These are phyloP conservation scores for Epichloe hybrida DNA, from an alignment of 2,329 filamentous ascomycete species.

Conservation along the genomic window DNA sequence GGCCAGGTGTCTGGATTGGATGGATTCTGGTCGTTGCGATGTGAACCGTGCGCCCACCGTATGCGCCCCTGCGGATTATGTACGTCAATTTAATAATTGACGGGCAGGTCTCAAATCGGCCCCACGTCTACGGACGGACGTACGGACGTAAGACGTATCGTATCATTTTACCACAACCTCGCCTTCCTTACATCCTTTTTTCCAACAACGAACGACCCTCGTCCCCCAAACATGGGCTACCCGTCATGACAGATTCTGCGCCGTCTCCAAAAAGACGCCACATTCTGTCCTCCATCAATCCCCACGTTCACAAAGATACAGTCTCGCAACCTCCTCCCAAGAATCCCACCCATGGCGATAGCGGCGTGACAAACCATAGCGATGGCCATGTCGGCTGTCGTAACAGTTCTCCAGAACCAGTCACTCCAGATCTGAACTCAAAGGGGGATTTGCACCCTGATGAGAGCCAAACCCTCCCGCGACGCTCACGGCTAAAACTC, in stretches of 20 bases:
- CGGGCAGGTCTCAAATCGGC: too few relatives aligned
- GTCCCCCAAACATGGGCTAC: slow-evolving; percentile 9
- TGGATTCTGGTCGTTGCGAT: too few relatives aligned
- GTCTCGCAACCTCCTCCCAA: neutral
- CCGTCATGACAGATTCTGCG: slow-evolving; percentile 19
- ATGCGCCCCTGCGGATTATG: too few relatives aligned
- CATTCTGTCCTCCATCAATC: slow-evolving; percentile 36
- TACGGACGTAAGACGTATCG: too few relatives aligned
- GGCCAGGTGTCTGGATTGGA: neutral
- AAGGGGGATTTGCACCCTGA: neutral
- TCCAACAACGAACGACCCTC: neutral
- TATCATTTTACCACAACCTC: too few relatives aligned
- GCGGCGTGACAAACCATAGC: neutral
- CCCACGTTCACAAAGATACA: slow-evolving; percentile 9
- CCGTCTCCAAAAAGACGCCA: slow-evolving; percentile 30
- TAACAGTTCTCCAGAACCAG: neutral
- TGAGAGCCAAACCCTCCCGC: neutral
- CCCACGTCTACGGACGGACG: too few relatives aligned
- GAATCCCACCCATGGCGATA: neutral
- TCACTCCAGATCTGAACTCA: neutral
- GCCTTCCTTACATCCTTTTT: too few relatives aligned
- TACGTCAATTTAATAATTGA: too few relatives aligned
- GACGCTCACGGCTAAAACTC: slow-evolving; percentile 3
- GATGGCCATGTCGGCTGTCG: slow-evolving; percentile 2
- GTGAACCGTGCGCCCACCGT: too few relatives aligned